These are phyloP conservation scores for Trapa bicornis DNA, from an alignment of 345 rosid species.

Conservation along the genomic window DNA sequence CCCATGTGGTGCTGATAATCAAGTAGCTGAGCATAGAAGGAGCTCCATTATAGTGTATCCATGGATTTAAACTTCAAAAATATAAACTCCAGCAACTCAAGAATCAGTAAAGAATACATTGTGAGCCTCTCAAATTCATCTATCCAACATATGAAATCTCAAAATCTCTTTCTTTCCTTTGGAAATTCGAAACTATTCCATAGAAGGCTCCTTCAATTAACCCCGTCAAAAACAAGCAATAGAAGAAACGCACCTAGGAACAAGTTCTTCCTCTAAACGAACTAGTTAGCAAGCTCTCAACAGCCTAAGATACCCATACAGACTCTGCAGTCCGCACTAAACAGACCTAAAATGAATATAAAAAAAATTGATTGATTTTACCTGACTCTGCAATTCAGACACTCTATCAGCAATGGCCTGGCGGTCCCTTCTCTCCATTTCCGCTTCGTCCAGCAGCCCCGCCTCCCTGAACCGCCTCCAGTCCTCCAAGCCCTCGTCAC, in stretches of 20 bases:
- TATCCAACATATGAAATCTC: neutral
- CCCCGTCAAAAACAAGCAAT: neutral
- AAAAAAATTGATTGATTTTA: constrained; percentile 3
- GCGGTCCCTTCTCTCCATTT: constrained; percentile 53
- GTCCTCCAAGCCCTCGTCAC: constrained; percentile 38
- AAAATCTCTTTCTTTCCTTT: neutral
- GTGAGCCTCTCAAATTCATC: neutral
- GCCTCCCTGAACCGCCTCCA: constrained; percentile 73
- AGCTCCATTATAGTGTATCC: neutral
- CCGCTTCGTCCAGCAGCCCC: constrained; percentile 64
- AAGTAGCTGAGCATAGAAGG: constrained; percentile 33
- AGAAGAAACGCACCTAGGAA: neutral
- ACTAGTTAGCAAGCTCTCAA: neutral
- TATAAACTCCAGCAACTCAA: neutral
- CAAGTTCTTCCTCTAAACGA: neutral
- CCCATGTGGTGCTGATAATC: constrained; percentile 92
- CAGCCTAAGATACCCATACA: neutral
- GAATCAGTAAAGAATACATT: neutral
- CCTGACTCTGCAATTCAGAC: constrained; percentile 62
- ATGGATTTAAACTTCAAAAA: neutral
- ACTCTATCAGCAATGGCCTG: constrained; percentile 51
- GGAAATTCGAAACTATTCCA: neutral
- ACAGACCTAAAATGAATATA: no score
- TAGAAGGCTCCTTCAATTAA: neutral
- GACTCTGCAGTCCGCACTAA: neutral